Evolutionary conservation across 164 flowering plant genomes (phyloP).

Genomic region (Santalum album): DNA sequence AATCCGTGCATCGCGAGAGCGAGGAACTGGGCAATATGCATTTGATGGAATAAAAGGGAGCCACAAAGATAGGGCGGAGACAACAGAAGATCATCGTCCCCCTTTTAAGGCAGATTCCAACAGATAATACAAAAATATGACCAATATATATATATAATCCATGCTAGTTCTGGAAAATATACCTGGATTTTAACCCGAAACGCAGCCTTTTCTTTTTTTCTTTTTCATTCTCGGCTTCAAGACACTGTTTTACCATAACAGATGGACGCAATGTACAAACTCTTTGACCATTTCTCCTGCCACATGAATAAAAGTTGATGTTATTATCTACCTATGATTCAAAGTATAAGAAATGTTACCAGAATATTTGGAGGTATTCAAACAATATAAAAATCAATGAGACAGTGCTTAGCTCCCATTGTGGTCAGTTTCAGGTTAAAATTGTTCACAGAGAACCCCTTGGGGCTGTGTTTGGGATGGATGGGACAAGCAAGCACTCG

Average conservation of each 20-base stretch:
- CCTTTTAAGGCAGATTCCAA: too few species aligned
- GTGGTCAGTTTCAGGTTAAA: not conserved
- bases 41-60: too few species aligned
- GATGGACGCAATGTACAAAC: slow-evolving; percentile 38
- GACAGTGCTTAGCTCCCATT: not conserved
- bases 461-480: too few species aligned
- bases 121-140: too few species aligned
- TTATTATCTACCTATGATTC: not conserved
- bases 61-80: too few species aligned
- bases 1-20: too few species aligned
- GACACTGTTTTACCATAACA: slow-evolving; percentile 50
- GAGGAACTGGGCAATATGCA: too few species aligned
- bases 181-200: slow-evolving; percentile 4
- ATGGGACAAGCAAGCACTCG: too few species aligned
- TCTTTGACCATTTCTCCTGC: slow-evolving; percentile 57
- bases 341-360: not conserved
- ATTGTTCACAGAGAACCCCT: not conserved
- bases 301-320: not conserved
- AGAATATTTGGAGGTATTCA: not conserved
- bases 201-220: not conserved
- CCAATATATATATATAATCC: not conserved
- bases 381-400: not conserved
- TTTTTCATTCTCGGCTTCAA: slow-evolving; percentile 11
- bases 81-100: too few species aligned
- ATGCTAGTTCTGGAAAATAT: not conserved